Percentiles rank a stretch among this genome's conserved stretches.
These are phyloP conservation scores for Aspergillus nomiae DNA, from an alignment of 2,329 filamentous ascomycete species.

Conservation along the genomic window DNA sequence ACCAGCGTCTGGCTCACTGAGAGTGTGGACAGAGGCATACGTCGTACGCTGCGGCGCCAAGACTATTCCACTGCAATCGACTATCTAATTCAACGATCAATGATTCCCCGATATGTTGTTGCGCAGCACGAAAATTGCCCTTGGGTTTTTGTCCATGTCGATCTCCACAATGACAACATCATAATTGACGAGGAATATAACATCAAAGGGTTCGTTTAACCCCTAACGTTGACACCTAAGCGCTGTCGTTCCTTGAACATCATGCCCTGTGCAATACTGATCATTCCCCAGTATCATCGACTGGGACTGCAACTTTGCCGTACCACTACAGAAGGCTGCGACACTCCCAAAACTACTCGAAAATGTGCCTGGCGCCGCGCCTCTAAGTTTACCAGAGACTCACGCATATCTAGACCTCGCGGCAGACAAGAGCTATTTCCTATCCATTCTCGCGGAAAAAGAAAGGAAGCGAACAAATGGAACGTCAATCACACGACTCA, in stretches of 20 bases:
- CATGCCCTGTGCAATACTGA: neutral
- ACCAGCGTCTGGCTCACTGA: neutral
- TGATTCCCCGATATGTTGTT: neutral
- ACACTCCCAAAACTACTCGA: neutral
- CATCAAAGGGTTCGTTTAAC: neutral
- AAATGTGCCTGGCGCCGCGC: neutral
- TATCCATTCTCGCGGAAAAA: neutral
- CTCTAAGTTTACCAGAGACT: neutral
- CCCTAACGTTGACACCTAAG: neutral
- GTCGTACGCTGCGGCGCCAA: neutral
- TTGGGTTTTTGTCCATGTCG: neutral
- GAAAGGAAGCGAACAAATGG: neutral
- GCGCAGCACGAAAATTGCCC: neutral
- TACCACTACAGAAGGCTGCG: neutral
- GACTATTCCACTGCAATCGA: neutral
- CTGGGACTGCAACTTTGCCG: neutral
- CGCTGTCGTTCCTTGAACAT: neutral
- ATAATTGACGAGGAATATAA: neutral
- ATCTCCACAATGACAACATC: neutral
- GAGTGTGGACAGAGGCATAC: neutral
- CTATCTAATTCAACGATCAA: neutral
- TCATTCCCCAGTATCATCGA: neutral
- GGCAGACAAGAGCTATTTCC: neutral
- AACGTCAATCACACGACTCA: neutral
- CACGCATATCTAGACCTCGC: neutral